Base-by-base conservation (phyloP, 768 basidiomycete species). In the Ramaria sp. region DNA sequence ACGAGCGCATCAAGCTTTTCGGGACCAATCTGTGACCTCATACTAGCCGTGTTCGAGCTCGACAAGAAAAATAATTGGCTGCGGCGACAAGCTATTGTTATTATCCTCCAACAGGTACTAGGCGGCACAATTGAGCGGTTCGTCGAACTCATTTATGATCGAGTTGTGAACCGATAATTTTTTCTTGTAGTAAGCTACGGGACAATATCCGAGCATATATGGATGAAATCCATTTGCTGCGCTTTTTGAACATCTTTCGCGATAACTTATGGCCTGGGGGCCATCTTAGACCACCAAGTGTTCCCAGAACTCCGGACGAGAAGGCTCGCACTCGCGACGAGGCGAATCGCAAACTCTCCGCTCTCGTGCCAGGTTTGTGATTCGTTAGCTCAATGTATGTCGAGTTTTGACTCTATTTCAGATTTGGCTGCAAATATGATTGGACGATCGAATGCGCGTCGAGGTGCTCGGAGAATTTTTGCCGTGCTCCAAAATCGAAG, bases 391-490 rank as follows among this genome's bases (percentile, higher is more conserved):
- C 4, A 6, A 19, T 39, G 51, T 59, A 12, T 39, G 41, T 20
- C 59, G 47, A 51, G 30, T 3, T 11, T 57, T 20, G 41, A 9
- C 62, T 37, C 34, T 37, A 7, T 13, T 10, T 7, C 34, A 96
- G 95, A 98, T 65, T 71, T 97, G 53, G 93, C 91, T 33, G 91
- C 95, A 7, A 97, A 96, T 64, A 92, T 97, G 87, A 97, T 97
- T 62, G 96, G 96, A n/a, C 80, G 93, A 31, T 86, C 89, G 3
- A 98, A 99, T 66, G 93, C 95, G 17, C 82, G 93, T 12, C 79
- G 93, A 43, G 96, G 94, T 15, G 93, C 95, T 9, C 78, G 92
- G 41, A 78, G 92, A 50, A 88, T 96, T 59, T 97, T 98, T 67
- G 85, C 92, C 4, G 91, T 95, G 1, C 67, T 98, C 43, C 96